Conservation (phyloP, 2,329 filamentous ascomycete genomes). For the Cephalotrichum gorgonifer region DNA sequence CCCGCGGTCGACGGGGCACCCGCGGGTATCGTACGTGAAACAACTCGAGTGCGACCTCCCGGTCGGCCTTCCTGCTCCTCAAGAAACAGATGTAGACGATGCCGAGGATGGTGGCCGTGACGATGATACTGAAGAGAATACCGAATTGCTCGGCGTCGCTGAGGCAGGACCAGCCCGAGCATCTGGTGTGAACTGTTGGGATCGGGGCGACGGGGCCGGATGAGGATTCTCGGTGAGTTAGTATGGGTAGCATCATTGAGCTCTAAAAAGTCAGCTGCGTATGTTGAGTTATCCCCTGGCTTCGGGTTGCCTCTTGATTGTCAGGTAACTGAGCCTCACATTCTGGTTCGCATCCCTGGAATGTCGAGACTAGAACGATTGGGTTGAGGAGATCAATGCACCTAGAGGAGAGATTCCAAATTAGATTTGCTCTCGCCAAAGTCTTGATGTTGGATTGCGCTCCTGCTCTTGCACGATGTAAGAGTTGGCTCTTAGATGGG, state of each 20-base stretch:
- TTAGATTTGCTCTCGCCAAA: too few species aligned
- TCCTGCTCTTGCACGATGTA: too few species aligned
- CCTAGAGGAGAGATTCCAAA: too few species aligned
- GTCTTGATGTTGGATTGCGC: too few species aligned
- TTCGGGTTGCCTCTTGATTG: neutral
- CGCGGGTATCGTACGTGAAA: neutral
- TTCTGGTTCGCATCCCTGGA: neutral
- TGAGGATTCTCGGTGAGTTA: neutral
- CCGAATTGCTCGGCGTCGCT: conserved; percentile 24
- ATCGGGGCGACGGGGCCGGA: neutral
- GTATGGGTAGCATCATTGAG: neutral
- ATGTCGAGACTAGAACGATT: neutral
- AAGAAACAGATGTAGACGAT: conserved; percentile 15
- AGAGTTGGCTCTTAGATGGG: too few species aligned
- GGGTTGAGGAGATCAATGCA: neutral
- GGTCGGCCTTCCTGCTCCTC: neutral
- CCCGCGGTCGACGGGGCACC: neutral
- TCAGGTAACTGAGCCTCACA: neutral
- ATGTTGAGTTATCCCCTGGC: neutral
- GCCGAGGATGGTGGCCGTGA: conserved; percentile 16
- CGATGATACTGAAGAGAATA: conserved; percentile 24
- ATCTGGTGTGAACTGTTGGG: neutral
- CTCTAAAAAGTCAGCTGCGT: too few species aligned
- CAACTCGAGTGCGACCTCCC: neutral
- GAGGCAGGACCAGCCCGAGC: conserved; percentile 27